These are phyloP conservation scores for Suhomyces tanzawaensis DNA, from an alignment of 805 yeast genomes.

Conservation along the genomic window DNA sequence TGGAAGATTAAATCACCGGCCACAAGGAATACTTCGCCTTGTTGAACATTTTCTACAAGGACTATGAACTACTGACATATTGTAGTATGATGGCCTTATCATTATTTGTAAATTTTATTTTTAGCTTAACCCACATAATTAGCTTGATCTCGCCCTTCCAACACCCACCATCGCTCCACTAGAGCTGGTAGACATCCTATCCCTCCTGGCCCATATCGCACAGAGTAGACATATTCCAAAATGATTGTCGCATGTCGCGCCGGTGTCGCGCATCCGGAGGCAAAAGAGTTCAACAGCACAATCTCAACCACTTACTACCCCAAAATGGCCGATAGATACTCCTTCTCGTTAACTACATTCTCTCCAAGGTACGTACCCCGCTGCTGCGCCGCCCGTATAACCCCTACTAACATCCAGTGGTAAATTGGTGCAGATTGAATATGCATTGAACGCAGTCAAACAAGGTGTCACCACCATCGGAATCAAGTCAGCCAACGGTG, in stretches of 20 bases:
- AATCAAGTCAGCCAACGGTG: constrained; percentile 89
- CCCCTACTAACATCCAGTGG: constrained; percentile 57
- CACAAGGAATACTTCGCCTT: too few species aligned
- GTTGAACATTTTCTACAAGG: too few species aligned
- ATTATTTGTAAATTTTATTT: too few species aligned
- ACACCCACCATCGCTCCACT: too few species aligned
- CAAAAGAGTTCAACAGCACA: too few species aligned
- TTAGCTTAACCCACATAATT: too few species aligned
- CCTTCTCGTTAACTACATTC: constrained; percentile 94
- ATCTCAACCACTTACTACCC: background rate
- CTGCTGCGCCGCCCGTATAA: background rate
- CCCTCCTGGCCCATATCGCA: background rate
- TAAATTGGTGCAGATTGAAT: constrained; percentile 94
- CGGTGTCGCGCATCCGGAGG: background rate
- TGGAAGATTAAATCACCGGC: too few species aligned
- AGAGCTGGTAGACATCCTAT: too few species aligned
- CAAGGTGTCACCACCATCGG: constrained; percentile 98
- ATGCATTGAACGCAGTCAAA: constrained; percentile 95
- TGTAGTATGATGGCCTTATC: too few species aligned
- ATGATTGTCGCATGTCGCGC: background rate
- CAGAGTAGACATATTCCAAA: too few species aligned
- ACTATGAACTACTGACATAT: too few species aligned
- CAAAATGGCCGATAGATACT: constrained; percentile 93
- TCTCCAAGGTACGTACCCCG: constrained; percentile 76
- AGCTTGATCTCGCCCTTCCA: too few species aligned